These are phyloP conservation scores for Acmispon strigosus DNA, from an alignment of 306 rosid species.

Conservation along the genomic window DNA sequence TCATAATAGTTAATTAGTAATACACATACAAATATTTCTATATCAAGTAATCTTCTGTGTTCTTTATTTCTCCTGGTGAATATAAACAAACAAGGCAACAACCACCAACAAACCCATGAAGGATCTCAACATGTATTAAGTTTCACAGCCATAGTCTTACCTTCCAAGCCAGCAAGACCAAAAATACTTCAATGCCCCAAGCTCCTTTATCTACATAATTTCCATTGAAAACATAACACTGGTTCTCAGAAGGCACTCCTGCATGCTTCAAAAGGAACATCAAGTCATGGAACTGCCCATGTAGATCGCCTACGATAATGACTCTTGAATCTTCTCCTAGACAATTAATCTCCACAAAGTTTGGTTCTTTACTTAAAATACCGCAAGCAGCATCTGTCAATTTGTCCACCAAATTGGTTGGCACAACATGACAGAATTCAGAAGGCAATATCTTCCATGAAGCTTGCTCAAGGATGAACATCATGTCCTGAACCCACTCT, in stretches of 20 bases:
- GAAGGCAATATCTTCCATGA: slow-evolving; percentile 38
- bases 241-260: slow-evolving; percentile 69
- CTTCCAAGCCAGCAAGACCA: slow-evolving; percentile 90
- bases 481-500: slow-evolving; percentile 75
- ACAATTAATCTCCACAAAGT: slow-evolving; percentile 71
- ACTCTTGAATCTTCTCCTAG: slow-evolving; percentile 60
- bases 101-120: neutral
- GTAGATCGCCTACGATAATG: slow-evolving; percentile 72
- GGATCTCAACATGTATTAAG: neutral
- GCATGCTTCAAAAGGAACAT: slow-evolving; percentile 53
- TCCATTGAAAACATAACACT: slow-evolving; percentile 73
- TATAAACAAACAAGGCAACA: neutral
- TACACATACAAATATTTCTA: slow-evolving; percentile 16
- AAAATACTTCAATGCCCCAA: slow-evolving; percentile 75
- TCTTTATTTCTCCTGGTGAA: neutral
- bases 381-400: slow-evolving; percentile 44
- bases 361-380: slow-evolving; percentile 60
- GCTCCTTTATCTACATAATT: slow-evolving; percentile 80
- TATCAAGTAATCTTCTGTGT: neutral
- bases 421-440: slow-evolving; percentile 45
- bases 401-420: slow-evolving; percentile 48
- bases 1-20: neutral
- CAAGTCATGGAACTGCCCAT: slow-evolving; percentile 80
- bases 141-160: slow-evolving; percentile 32
- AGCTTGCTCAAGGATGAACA: slow-evolving; percentile 50